Percentiles rank a stretch among this genome's conserved stretches.
Evolutionary conservation across 163 green algal species (phyloP).

Genomic region (Scenedesmus sp.): DNA sequence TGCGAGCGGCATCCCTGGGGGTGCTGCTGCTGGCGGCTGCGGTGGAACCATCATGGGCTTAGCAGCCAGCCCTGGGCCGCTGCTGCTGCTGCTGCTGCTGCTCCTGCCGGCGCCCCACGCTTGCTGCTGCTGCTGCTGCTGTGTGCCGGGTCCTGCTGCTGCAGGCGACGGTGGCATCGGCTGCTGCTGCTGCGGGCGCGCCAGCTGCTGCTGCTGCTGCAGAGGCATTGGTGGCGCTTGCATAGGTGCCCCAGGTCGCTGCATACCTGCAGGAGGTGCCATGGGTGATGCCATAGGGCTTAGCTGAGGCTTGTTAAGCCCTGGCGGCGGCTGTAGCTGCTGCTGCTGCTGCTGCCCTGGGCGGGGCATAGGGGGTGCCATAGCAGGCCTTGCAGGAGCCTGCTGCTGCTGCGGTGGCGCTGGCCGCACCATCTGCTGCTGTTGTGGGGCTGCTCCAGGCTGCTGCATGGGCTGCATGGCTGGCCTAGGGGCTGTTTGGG

Average conservation of each 20-base stretch:
- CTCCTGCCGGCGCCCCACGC: too few relatives aligned
- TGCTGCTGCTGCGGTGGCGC: slow-evolving; percentile 2
- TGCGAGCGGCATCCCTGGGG: background rate
- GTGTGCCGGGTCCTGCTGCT: background rate
- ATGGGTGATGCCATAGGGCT: background rate
- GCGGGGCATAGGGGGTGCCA: background rate
- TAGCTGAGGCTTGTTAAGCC: background rate
- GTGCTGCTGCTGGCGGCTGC: background rate
- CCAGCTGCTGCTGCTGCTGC: background rate
- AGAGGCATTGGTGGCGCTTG: too few relatives aligned
- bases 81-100: slow-evolving; percentile 1
- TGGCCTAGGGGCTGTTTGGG: background rate
- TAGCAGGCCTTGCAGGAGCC: background rate
- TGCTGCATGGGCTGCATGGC: slow-evolving; percentile 27
- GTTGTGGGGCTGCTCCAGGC: background rate
- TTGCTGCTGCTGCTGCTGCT: background rate
- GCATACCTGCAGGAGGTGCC: background rate
- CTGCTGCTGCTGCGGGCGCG: slow-evolving; percentile 8
- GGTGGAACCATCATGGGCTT: background rate
- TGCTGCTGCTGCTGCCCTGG: slow-evolving; percentile 15
- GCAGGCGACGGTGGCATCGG: background rate
- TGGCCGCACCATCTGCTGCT: background rate
- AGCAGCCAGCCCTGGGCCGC: background rate
- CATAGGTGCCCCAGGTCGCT: too few relatives aligned
- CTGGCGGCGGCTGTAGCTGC: background rate